Evolutionary conservation across 2,329 filamentous ascomycete genomes (phyloP).

Genomic region (Aspergillus uvarum): DNA sequence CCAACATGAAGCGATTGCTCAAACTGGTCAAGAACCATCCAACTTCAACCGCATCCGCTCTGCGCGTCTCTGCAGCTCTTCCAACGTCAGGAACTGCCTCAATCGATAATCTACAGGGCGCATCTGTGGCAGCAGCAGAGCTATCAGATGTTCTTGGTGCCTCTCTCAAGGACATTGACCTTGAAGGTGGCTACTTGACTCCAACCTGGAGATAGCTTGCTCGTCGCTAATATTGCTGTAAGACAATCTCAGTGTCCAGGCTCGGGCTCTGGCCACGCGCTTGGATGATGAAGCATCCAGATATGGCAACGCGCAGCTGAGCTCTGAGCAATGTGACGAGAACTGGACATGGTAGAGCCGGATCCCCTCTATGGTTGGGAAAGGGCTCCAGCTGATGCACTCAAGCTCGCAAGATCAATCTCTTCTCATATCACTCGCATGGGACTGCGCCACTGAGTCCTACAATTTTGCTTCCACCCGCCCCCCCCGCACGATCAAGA

Average conservation of each 20-base stretch:
- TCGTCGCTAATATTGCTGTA: background rate
- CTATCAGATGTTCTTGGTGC: slow-evolving; percentile 4
- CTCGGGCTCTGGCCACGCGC: background rate
- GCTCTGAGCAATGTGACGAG: background rate
- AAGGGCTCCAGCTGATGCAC: background rate
- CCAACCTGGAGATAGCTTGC: too few species aligned
- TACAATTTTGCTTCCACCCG: background rate
- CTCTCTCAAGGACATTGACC: slow-evolving; percentile 4
- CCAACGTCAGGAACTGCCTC: slow-evolving; percentile 5
- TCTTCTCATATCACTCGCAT: background rate
- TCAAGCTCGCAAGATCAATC: background rate
- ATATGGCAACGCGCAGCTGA: slow-evolving; percentile 7
- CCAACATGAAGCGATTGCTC: background rate
- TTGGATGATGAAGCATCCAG: slow-evolving; percentile 7
- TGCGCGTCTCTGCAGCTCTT: background rate
- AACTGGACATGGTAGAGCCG: background rate
- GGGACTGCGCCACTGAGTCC: background rate
- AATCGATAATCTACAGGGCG: slow-evolving; percentile 8
- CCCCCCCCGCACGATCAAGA: background rate
- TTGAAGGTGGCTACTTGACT: background rate
- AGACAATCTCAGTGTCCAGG: background rate
- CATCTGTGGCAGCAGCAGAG: slow-evolving; percentile 6
- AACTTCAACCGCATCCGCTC: background rate
- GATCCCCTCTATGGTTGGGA: background rate
- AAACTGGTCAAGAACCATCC: slow-evolving; percentile 2